Base-by-base conservation (phyloP, 345 rosid species). In the Kandelia obovata region DNA sequence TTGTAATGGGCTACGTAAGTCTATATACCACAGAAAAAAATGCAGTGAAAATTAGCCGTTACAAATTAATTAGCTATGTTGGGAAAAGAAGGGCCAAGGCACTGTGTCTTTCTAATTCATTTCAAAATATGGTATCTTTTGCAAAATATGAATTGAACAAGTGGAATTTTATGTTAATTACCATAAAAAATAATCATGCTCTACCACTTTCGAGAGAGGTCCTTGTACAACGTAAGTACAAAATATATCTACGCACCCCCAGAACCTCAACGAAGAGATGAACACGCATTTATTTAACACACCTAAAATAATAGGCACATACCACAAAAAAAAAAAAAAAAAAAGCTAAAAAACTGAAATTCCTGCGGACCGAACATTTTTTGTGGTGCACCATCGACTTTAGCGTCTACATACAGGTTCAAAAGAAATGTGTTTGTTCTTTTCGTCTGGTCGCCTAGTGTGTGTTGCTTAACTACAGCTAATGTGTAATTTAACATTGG, bases 351-450 rank as follows among this genome's bases (percentile, higher is more conserved):
- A 64, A 8, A 7, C n/a, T 20, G 5, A 19, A 27, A 37, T 6
- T 20, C 5, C 57, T 31, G 16, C 39, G 61, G n/a, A 10, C 34
- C 25, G 25, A 10, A 26, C 61, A 61, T 43, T 43, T 2, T 13
- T 60, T 46, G 25, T 21, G 51, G 23, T 10, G 10, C 53, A 34
- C 25, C 47, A 28, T 21, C 49, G 9, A 15, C 34, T 1, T 31
- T 21, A 6, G 6, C 61, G 47, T 60, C 73, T 62, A 64, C 64
- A 30, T 71, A 71, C 58, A 64, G 63, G 64, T 57, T 21, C 51
- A 39, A 64, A 21, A 64, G 49, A 21, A 55, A n/a, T 6, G 17
- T 27, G 35, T 16, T 19, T 19, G 53, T 37, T 20, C 0, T 8
- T 28, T 8, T 31, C 56, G 35, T 7, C 31, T 47, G 11, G 26